phyloP scores from a whole-genome alignment of 2,329 filamentous ascomycete genomes.

The Diaporthe amygdali region DNA sequence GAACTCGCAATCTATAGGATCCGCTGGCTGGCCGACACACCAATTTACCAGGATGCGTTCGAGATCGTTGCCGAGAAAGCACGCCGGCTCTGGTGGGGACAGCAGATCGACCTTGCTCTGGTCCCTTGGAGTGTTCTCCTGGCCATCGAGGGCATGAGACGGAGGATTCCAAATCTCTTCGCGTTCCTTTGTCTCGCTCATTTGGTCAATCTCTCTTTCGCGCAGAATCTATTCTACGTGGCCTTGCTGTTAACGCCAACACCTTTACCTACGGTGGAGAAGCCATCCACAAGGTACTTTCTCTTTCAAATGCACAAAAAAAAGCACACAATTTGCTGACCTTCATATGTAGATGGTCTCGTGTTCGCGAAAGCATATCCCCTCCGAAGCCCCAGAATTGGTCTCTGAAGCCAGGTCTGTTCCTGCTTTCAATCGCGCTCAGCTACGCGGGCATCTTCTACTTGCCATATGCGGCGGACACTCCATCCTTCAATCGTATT shows the following conservation, averaged over 20 bases:
- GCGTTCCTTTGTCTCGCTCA: constrained; percentile 65
- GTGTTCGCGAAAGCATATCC: constrained; percentile 37
- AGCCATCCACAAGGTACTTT: constrained; percentile 35
- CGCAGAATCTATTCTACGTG: constrained; percentile 68
- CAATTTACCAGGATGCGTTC: constrained; percentile 56
- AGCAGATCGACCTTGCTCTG: constrained; percentile 61
- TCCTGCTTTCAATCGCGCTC: constrained; percentile 38
- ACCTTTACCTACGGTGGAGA: constrained; percentile 42
- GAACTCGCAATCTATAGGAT: constrained; percentile 41
- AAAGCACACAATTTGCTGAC: neutral
- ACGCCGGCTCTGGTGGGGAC: constrained; percentile 66
- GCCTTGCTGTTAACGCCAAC: constrained; percentile 61
- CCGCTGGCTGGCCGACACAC: constrained; percentile 59
- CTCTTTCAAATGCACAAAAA: too few species aligned
- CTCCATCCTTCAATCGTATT: constrained; percentile 42
- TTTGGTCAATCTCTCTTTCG: constrained; percentile 63
- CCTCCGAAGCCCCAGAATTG: constrained; percentile 50
- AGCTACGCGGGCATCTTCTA: constrained; percentile 42
- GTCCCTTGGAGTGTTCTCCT: constrained; percentile 62
- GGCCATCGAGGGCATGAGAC: constrained; percentile 62
- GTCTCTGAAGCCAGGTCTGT: constrained; percentile 43
- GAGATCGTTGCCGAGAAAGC: constrained; percentile 60
- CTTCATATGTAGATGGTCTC: constrained; percentile 29
- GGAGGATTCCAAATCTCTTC: constrained; percentile 59
- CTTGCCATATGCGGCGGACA: constrained; percentile 47